Evolutionary conservation across 805 yeast genomes (phyloP).

Genomic region (Wickerhamomyces alni): DNA sequence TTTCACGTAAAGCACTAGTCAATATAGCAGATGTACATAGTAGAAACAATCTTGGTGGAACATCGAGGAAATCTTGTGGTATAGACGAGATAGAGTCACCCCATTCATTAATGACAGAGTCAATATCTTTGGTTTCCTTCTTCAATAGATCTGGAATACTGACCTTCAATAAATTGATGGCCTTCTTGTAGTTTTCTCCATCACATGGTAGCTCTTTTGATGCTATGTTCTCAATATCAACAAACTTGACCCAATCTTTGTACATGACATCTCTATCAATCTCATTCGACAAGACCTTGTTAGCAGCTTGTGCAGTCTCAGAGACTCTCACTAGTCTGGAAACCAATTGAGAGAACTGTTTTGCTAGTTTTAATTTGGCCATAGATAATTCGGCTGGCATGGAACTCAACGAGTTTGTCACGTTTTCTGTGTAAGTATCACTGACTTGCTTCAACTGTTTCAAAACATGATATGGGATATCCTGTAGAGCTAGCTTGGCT

Average conservation of each 20-base stretch:
- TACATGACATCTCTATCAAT: conserved; percentile 45
- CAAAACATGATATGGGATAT: conserved; percentile 52
- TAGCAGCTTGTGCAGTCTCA: conserved; percentile 46
- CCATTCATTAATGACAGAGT: conserved; percentile 17
- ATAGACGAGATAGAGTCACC: conserved; percentile 34
- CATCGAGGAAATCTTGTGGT: conserved; percentile 42
- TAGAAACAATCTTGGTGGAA: conserved; percentile 50
- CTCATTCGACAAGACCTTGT: conserved; percentile 36
- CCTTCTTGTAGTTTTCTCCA: conserved; percentile 25
- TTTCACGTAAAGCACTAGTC: conserved; percentile 56
- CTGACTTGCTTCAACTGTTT: conserved; percentile 50
- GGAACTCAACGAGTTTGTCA: conserved; percentile 33
- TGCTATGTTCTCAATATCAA: conserved; percentile 40
- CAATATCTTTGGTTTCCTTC: conserved; percentile 8
- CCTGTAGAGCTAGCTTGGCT: conserved; percentile 51
- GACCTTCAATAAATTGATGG: conserved; percentile 28
- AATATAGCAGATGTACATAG: conserved; percentile 47
- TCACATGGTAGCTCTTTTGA: conserved; percentile 48
- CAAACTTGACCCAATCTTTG: conserved; percentile 48
- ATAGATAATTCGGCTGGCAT: conserved; percentile 45
- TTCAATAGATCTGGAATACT: conserved; percentile 30
- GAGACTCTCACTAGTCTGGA: conserved; percentile 49
- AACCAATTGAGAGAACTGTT: conserved; percentile 45
- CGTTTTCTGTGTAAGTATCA: conserved; percentile 38
- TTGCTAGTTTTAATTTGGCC: conserved; percentile 50